Conservation (phyloP, 352 stramenopile species). For the Globisporangium yorkense region DNA sequence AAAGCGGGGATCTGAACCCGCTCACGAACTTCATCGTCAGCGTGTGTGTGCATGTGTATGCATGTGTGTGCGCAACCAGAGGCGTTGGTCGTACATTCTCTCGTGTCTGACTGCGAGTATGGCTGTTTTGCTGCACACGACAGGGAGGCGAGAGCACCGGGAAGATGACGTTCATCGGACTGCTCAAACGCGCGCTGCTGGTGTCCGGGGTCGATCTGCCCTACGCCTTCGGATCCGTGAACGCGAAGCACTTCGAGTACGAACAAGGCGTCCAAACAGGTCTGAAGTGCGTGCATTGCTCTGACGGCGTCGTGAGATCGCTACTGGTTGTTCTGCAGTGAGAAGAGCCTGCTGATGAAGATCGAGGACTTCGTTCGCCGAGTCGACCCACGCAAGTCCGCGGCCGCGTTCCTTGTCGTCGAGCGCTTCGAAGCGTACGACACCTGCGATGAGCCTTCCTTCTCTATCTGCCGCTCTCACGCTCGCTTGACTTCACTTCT, state of each 20-base stretch:
- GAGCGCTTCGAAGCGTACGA: slow-evolving; percentile 52
- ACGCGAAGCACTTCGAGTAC: slow-evolving; percentile 36
- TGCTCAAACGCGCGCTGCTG: slow-evolving; percentile 31
- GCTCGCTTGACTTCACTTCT: not conserved
- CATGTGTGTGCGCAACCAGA: no score
- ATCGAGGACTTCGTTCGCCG: slow-evolving; percentile 23
- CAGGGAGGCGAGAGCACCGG: slow-evolving; percentile 44
- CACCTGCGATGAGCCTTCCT: slow-evolving; percentile 1
- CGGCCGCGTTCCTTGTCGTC: slow-evolving; percentile 36
- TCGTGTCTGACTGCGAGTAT: not conserved
- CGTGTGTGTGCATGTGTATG: slow-evolving; percentile 13
- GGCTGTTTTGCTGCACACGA: not conserved
- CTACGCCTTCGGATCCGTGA: slow-evolving; percentile 26
- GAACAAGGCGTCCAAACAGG: slow-evolving; percentile 4
- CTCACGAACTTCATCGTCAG: slow-evolving; percentile 67
- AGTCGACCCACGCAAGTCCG: slow-evolving; percentile 18
- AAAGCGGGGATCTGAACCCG: slow-evolving; percentile 1
- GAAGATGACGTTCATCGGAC: slow-evolving; percentile 41
- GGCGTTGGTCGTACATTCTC: no score
- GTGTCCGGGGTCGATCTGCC: slow-evolving; percentile 12
- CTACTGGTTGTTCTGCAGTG: slow-evolving; percentile 12
- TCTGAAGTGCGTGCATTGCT: not conserved
- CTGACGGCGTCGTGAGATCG: not conserved
- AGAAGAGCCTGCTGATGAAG: slow-evolving; percentile 35
- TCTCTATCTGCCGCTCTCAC: not conserved